Evolutionary conservation across 768 basidiomycete genomes (phyloP).

Genomic region (Podaxis sp.): DNA sequence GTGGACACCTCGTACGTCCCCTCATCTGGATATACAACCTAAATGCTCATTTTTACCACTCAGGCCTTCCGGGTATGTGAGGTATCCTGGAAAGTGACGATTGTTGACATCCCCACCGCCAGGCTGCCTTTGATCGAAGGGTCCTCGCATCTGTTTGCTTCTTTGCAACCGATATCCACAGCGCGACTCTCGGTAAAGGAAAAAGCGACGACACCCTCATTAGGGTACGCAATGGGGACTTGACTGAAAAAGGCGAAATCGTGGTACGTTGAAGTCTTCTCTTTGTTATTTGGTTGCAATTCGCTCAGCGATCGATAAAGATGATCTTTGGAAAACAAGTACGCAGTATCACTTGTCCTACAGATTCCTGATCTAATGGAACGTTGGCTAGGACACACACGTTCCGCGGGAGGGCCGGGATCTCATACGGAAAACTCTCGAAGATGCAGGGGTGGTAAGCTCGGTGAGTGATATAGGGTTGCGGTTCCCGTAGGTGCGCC

Average conservation of each 20-base stretch:
- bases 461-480: slow-evolving; percentile 50
- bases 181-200: slow-evolving; percentile 82
- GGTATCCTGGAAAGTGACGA: neutral
- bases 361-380: neutral
- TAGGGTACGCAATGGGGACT: slow-evolving; percentile 71
- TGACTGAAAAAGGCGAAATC: slow-evolving; percentile 79
- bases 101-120: neutral
- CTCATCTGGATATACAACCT: neutral
- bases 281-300: neutral
- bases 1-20: slow-evolving; percentile 73
- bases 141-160: slow-evolving; percentile 87
- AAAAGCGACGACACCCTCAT: slow-evolving; percentile 80
- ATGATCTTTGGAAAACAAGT: slow-evolving; percentile 98
- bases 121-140: slow-evolving; percentile 89
- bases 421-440: slow-evolving; percentile 78
- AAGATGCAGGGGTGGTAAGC: slow-evolving; percentile 71
- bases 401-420: slow-evolving; percentile 87
- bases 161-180: slow-evolving; percentile 94
- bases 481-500: neutral
- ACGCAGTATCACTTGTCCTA: slow-evolving; percentile 14
- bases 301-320: slow-evolving; percentile 29
- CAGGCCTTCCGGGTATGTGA: slow-evolving; percentile 43
- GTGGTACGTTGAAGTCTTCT: slow-evolving; percentile 51
- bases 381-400: slow-evolving; percentile 72
- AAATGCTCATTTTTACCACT: neutral